Conservation (phyloP, 2,329 filamentous ascomycete species). For the Arachnomyces sp. region DNA sequence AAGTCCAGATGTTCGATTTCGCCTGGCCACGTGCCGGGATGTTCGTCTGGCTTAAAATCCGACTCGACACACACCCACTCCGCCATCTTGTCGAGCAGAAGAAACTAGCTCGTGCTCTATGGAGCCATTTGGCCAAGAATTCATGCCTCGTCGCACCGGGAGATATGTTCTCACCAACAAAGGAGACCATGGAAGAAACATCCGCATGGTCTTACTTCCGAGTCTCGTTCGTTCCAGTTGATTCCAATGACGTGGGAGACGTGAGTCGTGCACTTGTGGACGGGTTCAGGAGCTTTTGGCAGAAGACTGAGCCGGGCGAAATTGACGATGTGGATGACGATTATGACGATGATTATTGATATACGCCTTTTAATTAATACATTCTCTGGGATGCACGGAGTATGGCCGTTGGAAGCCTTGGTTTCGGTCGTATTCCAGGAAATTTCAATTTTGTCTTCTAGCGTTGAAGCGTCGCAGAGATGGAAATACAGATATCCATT, state of each 20-base stretch:
- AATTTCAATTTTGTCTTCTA: too few relatives aligned
- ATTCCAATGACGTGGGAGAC: slow-evolving; percentile 58
- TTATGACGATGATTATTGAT: slow-evolving; percentile 4
- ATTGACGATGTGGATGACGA: slow-evolving; percentile 8
- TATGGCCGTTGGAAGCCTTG: not conserved
- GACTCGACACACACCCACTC: slow-evolving; percentile 67
- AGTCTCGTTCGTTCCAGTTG: slow-evolving; percentile 77
- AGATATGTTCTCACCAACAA: slow-evolving; percentile 62
- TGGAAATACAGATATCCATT: too few relatives aligned
- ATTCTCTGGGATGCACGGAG: not conserved
- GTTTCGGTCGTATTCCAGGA: not conserved
- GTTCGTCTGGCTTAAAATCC: slow-evolving; percentile 77
- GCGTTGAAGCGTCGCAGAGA: too few relatives aligned
- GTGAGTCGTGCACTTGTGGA: slow-evolving; percentile 59
- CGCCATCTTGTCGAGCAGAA: slow-evolving; percentile 47
- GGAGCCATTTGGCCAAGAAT: slow-evolving; percentile 62
- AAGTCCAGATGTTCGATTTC: slow-evolving; percentile 67
- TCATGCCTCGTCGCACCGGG: slow-evolving; percentile 69
- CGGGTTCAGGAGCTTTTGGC: slow-evolving; percentile 69
- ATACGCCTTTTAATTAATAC: not conserved
- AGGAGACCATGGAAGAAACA: slow-evolving; percentile 45
- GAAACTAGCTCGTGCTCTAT: slow-evolving; percentile 57
- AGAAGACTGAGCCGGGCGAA: slow-evolving; percentile 53
- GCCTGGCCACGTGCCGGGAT: slow-evolving; percentile 78
- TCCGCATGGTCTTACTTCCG: slow-evolving; percentile 64